Base-by-base conservation (phyloP, 2,329 filamentous ascomycete genomes). In the Exserohilum turcica region DNA sequence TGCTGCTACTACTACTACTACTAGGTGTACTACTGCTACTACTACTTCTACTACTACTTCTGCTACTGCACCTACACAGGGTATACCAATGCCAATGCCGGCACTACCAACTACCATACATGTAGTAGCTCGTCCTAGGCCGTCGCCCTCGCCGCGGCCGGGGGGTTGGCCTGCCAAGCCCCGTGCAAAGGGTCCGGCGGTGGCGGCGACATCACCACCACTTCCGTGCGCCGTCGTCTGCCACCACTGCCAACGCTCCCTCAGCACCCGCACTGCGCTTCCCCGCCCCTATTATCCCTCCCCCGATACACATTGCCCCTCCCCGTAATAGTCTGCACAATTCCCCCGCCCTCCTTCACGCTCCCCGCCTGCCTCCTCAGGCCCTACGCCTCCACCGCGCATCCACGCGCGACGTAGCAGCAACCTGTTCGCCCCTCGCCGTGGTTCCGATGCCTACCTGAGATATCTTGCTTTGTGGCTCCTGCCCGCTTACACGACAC, bases 361-460 rank as follows among this genome's bases (percentile, higher is more conserved):
- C 21, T 24, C 4, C 21, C 28, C 28, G 9, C 19, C 28, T 28
- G 8, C 44, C n/a, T 8, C 39, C 15, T 24, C 44, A 9, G 4
- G 2, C 16, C 35, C 19, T 44, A 36, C 16, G 27, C 16, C 24
- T 13, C 32, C 29, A 43, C 32, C 21, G 15, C 28, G 28, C 13
- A 36, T 1, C 3, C 29, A 13, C 5, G 38, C 38, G 50, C 42
- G 32, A 48, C 45, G 36, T n/a, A 38, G 27, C 45, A 31, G 28
- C 18, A 39, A 13, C 37, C 37, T 31, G 19, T 42, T 46, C 37
- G 2, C 19, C 21, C 28, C 27, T 44, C 31, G 40, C 48, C 16
- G 12, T 18, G 27, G 37, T 43, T 48, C 60, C 61, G 38, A 71
- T 71, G 68, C 52, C 48, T 64, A 56, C 62, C 48, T 71, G 64